Conservation (phyloP, 1,284 basidiomycete species). For the Papiliotrema flavescens region DNA sequence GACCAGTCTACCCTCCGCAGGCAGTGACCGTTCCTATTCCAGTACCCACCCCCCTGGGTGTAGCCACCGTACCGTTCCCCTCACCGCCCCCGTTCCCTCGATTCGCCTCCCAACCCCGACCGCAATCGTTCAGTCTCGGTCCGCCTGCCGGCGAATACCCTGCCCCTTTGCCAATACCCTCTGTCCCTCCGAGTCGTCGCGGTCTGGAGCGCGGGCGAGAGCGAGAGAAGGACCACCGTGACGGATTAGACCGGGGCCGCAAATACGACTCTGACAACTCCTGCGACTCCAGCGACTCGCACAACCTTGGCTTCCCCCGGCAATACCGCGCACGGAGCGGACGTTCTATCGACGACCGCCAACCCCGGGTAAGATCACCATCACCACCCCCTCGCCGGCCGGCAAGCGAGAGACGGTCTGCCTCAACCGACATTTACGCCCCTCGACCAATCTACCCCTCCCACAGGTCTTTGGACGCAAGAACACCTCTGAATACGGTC, state of each 20-base stretch:
- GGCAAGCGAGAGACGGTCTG: background rate
- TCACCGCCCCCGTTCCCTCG: background rate
- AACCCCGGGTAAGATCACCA: no score
- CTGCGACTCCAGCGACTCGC: no score
- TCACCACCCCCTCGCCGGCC: background rate
- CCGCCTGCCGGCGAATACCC: background rate
- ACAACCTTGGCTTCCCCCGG: no score
- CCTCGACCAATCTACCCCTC: background rate
- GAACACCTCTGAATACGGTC: background rate
- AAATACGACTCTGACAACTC: no score
- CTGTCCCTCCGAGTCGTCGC: background rate
- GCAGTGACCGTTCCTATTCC: background rate
- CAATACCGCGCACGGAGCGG: no score
- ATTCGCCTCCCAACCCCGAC: background rate
- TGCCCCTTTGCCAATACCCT: background rate
- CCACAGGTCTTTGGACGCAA: background rate
- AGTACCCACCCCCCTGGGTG: background rate
- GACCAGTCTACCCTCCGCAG: background rate
- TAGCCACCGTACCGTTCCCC: background rate
- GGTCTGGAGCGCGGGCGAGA: background rate
- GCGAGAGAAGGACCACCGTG: background rate
- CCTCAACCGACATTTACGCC: background rate
- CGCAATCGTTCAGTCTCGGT: background rate
- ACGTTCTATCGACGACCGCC: no score
- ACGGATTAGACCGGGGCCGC: background rate